These are phyloP conservation scores for Pisolithus tinctorius DNA, from an alignment of 768 basidiomycete species.

Conservation along the genomic window DNA sequence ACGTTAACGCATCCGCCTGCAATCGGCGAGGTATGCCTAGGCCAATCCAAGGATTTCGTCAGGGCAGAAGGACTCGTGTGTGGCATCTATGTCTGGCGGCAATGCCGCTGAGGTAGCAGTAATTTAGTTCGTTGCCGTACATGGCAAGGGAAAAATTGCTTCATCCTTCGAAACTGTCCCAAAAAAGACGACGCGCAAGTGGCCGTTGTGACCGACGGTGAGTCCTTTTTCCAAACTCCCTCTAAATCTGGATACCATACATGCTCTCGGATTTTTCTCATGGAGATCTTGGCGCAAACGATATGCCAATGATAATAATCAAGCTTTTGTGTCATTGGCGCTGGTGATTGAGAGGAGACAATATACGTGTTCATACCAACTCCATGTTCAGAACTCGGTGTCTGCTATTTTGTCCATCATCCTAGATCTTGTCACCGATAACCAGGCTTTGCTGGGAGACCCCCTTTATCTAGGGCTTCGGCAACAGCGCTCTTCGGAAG, in stretches of 20 bases:
- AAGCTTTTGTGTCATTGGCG: slow-evolving; percentile 67
- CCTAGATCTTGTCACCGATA: slow-evolving; percentile 61
- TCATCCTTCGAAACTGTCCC: no score
- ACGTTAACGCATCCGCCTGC: no score
- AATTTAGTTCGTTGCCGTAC: no score
- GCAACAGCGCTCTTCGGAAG: slow-evolving; percentile 55
- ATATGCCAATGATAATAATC: slow-evolving; percentile 87
- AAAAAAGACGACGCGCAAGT: no score
- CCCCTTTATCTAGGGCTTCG: slow-evolving; percentile 82
- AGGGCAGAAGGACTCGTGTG: no score
- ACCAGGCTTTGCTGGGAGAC: slow-evolving; percentile 68
- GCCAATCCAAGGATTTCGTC: no score
- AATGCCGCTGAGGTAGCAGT: no score
- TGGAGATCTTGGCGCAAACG: slow-evolving; percentile 77
- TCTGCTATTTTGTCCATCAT: slow-evolving; percentile 76
- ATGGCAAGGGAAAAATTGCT: no score
- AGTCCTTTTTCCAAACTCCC: not conserved
- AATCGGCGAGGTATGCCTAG: no score
- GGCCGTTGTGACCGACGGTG: not conserved
- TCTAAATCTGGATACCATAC: not conserved
- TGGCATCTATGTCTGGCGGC: no score
- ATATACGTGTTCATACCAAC: not conserved
- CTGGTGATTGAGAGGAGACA: slow-evolving; percentile 41
- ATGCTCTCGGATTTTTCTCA: slow-evolving; percentile 80
- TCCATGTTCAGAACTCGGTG: slow-evolving; percentile 52